Evolutionary conservation across 257 asterid genomes (phyloP), one percentile per base, ranked within the genome.

Genomic region (Ilex aquifolium): DNA sequence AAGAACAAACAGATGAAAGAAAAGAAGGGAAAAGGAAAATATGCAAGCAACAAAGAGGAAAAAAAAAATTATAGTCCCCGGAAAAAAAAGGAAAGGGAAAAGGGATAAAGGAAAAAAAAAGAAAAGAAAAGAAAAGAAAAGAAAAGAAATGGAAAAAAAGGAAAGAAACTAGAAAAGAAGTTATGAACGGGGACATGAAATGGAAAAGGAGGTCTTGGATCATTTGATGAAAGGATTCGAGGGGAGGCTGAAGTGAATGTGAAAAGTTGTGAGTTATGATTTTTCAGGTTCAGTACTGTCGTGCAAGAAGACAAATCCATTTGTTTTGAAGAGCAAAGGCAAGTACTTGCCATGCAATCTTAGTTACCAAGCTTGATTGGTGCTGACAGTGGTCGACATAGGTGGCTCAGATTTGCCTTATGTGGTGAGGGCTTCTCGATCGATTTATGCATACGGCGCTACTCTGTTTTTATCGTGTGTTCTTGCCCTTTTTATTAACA

Each of bases 401-500:
- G 61, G 39, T 75, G 63, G 74, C 74, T 72, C 83, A 69, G 74
- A 69, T 70, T 70, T 77, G 79, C 82, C 77, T 70, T 75, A 78
- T 67, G 69, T 60, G 88, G 91, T 89, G 95, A 81, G 91, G 90
- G 77, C 90, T 75, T 49, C 54, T 11, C 10, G 14, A 49, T 11
- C 65, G 56, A 75, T 75, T 71, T 85, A 82, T 82, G 72, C 78
- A 73, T 77, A 60, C 54, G 74, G 67, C 79, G 60, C 60, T 74
- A 48, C 58, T 76, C 69, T 67, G 64, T 59, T 81, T 21, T 61
- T 77, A 44, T 80, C 60, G 62, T 65, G 60, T 57, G 59, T 64
- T 69, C 44, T 76, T 76, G 65, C 61, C 27, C 27, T 59, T 59
- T 39, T 64, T 36, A 36, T 4, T 36, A 36, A 8, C 42, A 36